Evolutionary conservation across 139 green algal species (phyloP).

Genomic region (Auxenochlorella protothecoides): DNA sequence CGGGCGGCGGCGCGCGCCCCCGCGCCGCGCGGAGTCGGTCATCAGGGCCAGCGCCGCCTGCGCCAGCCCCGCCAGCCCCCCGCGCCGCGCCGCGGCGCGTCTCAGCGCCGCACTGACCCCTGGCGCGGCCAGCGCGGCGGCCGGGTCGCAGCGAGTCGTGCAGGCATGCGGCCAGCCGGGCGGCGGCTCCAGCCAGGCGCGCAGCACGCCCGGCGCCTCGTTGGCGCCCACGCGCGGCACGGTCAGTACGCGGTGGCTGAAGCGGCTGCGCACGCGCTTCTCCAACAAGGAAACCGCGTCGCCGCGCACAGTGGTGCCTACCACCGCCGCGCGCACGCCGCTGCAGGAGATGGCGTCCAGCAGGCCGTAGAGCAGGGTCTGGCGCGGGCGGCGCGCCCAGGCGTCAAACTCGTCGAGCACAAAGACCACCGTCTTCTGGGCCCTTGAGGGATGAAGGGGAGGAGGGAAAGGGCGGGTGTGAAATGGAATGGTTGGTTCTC

Average conservation of each 20-base stretch:
- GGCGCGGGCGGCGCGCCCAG: constrained; percentile 44
- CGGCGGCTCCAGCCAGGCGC: not conserved
- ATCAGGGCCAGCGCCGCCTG: not conserved
- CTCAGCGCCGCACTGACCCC: too few relatives aligned
- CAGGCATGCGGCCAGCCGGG: not conserved
- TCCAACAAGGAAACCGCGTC: constrained; percentile 72
- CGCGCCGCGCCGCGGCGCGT: too few relatives aligned
- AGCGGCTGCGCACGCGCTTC: constrained; percentile 69
- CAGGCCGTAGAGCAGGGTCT: constrained; percentile 80
- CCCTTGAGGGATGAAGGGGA: constrained; percentile 11
- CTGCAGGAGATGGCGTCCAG: constrained; percentile 59
- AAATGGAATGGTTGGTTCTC: too few relatives aligned
- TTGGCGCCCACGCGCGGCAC: constrained; percentile 7
- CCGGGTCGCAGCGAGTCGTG: too few relatives aligned
- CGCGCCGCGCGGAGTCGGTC: not conserved
- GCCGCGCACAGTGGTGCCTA: constrained; percentile 45
- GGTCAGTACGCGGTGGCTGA: constrained; percentile 43
- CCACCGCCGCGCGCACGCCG: constrained; percentile 48
- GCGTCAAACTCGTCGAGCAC: constrained; percentile 71
- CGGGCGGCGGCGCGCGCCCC: not conserved
- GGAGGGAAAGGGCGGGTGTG: too few relatives aligned
- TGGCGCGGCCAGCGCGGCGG: too few relatives aligned
- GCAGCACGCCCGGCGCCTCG: not conserved
- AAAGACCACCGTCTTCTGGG: constrained; percentile 60
- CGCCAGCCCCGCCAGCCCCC: too few relatives aligned